These are phyloP conservation scores for Colletotrichum sp. DNA, from an alignment of 2,329 filamentous ascomycete genomes.

Conservation along the genomic window DNA sequence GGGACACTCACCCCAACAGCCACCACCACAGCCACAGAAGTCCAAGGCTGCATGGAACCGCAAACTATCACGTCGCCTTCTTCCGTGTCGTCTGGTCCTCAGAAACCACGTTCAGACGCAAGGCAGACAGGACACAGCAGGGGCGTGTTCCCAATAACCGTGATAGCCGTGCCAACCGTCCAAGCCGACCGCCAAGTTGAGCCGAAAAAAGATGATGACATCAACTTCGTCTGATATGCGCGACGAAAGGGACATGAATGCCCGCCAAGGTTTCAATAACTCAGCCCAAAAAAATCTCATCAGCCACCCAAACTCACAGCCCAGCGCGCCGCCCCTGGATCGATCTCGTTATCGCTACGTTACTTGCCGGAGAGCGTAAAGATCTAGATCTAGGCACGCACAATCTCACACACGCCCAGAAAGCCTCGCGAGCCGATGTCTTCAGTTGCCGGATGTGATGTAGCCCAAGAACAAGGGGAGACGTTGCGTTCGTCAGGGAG, in stretches of 20 bases:
- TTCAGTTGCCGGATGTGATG: background rate
- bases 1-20: background rate
- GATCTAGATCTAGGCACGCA: background rate
- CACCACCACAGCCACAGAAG: background rate
- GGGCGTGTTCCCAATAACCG: background rate
- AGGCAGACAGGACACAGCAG: background rate
- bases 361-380: background rate
- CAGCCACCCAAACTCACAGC: background rate
- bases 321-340: background rate
- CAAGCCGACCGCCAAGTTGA: background rate
- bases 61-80: background rate
- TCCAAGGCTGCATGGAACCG: background rate
- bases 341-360: background rate
- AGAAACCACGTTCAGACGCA: background rate
- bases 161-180: background rate
- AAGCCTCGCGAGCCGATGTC: background rate
- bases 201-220: background rate
- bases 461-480: background rate
- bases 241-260: background rate
- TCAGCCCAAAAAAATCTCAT: background rate
- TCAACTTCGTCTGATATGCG: background rate
- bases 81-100: background rate
- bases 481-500: background rate
- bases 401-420: background rate
- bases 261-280: background rate